phyloP scores from a whole-genome alignment of 768 basidiomycete species.

The Galerina sulciceps region DNA sequence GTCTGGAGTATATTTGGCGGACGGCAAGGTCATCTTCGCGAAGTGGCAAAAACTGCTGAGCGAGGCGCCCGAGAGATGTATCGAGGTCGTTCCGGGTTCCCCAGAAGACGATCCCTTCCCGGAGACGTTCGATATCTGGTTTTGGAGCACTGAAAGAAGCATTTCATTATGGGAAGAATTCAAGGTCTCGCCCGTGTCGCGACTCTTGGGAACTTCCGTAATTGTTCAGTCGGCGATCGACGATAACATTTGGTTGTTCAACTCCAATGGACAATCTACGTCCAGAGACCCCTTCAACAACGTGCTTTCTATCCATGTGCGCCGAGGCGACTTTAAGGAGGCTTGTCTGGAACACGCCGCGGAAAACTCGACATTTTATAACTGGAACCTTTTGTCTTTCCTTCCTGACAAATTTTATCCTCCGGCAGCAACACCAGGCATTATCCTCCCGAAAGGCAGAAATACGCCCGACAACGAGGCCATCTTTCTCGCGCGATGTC shows the following conservation, averaged over 20 bases:
- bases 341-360: constrained; percentile 45
- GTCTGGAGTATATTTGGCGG: constrained; percentile 29
- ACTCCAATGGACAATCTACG: constrained; percentile 20
- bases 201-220: constrained; percentile 44
- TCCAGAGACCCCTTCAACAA: constrained; percentile 38
- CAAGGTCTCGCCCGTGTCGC: constrained; percentile 45
- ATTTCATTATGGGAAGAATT: constrained; percentile 50
- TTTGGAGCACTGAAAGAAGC: constrained; percentile 45
- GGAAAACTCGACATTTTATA: constrained; percentile 49
- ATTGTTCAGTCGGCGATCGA: constrained; percentile 47
- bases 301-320: constrained; percentile 54
- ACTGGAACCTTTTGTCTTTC: constrained; percentile 50
- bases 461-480: constrained; percentile 44
- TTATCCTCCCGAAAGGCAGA: constrained; percentile 29
- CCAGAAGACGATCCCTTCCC: constrained; percentile 40
- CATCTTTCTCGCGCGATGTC: constrained; percentile 47
- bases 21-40: constrained; percentile 40
- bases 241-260: constrained; percentile 44
- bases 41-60: constrained; percentile 43
- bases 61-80: constrained; percentile 46
- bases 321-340: constrained; percentile 55
- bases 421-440: constrained; percentile 23
- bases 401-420: constrained; percentile 52
- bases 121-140: constrained; percentile 51
- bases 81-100: constrained; percentile 44